A percentile compares a stretch with the other conserved stretches of the same genome.
Conservation (phyloP, 1,284 basidiomycete genomes). For the Malassezia equina region DNA sequence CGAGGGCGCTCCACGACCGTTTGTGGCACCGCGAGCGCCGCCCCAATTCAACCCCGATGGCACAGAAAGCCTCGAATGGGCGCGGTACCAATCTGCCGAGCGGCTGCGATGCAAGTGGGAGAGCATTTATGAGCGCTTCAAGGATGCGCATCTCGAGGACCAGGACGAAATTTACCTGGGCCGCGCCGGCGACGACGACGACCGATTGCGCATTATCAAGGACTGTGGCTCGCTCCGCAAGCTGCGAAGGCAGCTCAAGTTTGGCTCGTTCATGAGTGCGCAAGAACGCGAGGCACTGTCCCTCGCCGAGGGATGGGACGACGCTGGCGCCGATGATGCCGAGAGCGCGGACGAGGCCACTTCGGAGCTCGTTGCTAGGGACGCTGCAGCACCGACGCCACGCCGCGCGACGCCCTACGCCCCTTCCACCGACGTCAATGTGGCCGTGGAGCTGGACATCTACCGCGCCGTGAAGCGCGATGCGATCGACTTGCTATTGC, state of each 20-base stretch:
- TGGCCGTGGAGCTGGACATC: conserved; percentile 16
- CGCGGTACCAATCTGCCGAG: conserved; percentile 32
- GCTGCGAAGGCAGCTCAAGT: conserved; percentile 23
- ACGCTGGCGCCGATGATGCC: not conserved
- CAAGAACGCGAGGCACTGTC: conserved; percentile 23
- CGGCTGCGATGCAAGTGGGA: conserved; percentile 43
- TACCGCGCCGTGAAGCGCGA: conserved; percentile 19
- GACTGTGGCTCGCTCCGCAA: conserved; percentile 34
- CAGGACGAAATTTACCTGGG: conserved; percentile 46
- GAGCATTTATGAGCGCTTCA: conserved; percentile 38
- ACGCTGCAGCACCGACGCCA: not conserved
- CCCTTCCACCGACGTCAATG: not conserved
- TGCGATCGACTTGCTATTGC: conserved; percentile 13
- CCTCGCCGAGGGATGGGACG: not conserved
- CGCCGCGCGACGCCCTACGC: not conserved
- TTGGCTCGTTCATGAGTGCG: conserved; percentile 40
- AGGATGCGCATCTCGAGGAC: conserved; percentile 36
- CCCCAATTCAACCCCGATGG: conserved; percentile 33
- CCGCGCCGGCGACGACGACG: conserved; percentile 17
- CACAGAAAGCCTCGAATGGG: conserved; percentile 31
- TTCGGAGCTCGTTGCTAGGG: not conserved
- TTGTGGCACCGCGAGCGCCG: conserved; percentile 2
- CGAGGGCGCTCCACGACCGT: not conserved
- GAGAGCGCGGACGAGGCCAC: conserved; percentile 6
- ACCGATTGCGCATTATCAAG: conserved; percentile 29